Conservation (phyloP, 2,329 filamentous ascomycete genomes). For the Stenocarpella maydis region DNA sequence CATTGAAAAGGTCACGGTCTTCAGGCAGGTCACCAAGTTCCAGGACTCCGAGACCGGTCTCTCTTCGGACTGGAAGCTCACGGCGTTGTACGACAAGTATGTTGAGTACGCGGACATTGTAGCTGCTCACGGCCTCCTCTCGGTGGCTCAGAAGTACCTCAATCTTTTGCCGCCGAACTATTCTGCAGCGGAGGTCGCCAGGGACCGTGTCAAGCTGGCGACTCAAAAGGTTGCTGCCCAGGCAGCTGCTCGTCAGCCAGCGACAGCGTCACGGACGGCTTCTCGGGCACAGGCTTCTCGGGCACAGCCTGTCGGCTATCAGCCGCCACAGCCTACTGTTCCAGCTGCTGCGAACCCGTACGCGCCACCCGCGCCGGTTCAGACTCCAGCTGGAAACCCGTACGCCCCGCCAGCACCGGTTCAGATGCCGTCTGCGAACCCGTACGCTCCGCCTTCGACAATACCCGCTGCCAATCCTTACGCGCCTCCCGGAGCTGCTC, state of each 20-base stretch:
- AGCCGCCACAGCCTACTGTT: conserved; percentile 52
- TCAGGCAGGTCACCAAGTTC: conserved; percentile 94
- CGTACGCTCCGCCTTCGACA: conserved; percentile 43
- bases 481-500: conserved; percentile 37
- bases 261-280: conserved; percentile 42
- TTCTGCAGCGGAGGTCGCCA: conserved; percentile 85
- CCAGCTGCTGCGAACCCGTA: conserved; percentile 44
- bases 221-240: conserved; percentile 65
- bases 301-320: conserved; percentile 57
- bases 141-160: conserved; percentile 89
- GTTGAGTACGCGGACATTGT: conserved; percentile 96
- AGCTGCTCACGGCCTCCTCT: conserved; percentile 86
- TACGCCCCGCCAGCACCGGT: conserved; percentile 38
- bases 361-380: conserved; percentile 40
- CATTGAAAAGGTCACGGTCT: conserved; percentile 97
- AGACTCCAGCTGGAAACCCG: conserved; percentile 20
- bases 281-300: conserved; percentile 49
- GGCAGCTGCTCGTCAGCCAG: conserved; percentile 45
- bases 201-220: conserved; percentile 84
- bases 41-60: conserved; percentile 77
- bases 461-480: conserved; percentile 42
- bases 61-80: conserved; percentile 86
- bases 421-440: conserved; percentile 43
- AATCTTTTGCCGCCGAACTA: conserved; percentile 85
- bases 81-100: conserved; percentile 90